Evolutionary conservation across 768 basidiomycete species (phyloP).

Genomic region (Porphyrellus cyaneotinctus): DNA sequence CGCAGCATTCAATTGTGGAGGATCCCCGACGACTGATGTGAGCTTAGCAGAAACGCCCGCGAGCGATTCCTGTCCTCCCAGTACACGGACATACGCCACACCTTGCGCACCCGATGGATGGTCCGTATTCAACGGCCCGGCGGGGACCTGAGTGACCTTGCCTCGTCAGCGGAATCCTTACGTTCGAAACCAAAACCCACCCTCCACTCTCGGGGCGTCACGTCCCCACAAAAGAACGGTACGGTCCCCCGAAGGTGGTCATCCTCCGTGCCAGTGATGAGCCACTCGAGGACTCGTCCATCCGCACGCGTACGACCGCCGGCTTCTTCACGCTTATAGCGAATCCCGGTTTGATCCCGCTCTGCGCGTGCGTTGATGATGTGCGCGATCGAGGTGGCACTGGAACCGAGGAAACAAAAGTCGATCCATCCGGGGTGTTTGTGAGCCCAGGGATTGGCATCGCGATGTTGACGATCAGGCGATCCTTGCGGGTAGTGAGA

Average conservation of each 20-base stretch:
- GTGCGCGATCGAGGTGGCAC: slow-evolving; percentile 40
- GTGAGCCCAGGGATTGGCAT: slow-evolving; percentile 49
- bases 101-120: slow-evolving; percentile 52
- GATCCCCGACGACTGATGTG: slow-evolving; percentile 44
- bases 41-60: slow-evolving; percentile 36
- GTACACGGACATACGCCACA: slow-evolving; percentile 46
- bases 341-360: slow-evolving; percentile 34
- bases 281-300: slow-evolving; percentile 55
- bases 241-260: slow-evolving; percentile 31
- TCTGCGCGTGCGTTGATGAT: slow-evolving; percentile 52
- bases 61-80: slow-evolving; percentile 34
- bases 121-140: slow-evolving; percentile 40
- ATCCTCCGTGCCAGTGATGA: slow-evolving; percentile 42
- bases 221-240: slow-evolving; percentile 75
- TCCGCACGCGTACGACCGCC: slow-evolving; percentile 58
- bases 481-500: slow-evolving; percentile 51
- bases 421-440: slow-evolving; percentile 65
- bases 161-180: background rate
- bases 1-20: slow-evolving; percentile 28
- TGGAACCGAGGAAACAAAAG: slow-evolving; percentile 57
- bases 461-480: slow-evolving; percentile 42
- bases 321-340: slow-evolving; percentile 42
- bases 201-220: slow-evolving; percentile 56
- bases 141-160: slow-evolving; percentile 41
- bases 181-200: slow-evolving; percentile 34